These are phyloP conservation scores for Candida verbasci DNA, from an alignment of 805 yeast species.

Conservation along the genomic window DNA sequence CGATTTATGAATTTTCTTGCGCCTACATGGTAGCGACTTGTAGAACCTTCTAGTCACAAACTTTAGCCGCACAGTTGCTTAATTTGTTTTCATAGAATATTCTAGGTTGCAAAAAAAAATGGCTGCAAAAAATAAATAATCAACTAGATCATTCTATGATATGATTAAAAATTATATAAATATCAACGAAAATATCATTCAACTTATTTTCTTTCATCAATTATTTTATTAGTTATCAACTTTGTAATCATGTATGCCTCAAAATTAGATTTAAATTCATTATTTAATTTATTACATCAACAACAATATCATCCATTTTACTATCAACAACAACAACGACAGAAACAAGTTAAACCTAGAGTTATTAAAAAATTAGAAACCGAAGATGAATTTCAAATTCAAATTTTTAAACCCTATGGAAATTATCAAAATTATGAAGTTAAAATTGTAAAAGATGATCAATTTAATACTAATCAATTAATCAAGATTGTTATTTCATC, in stretches of 20 bases:
- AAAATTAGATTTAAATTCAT: slow-evolving; percentile 9
- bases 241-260: neutral
- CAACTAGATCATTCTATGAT: neutral
- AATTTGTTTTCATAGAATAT: too few relatives aligned
- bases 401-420: slow-evolving; percentile 31
- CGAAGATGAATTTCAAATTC: slow-evolving; percentile 31
- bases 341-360: slow-evolving; percentile 7
- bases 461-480: slow-evolving; percentile 2
- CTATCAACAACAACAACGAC: slow-evolving; percentile 6
- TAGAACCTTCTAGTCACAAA: slow-evolving; percentile 2
- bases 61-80: too few relatives aligned
- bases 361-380: slow-evolving; percentile 33
- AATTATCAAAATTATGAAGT: slow-evolving; percentile 32
- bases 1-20: too few relatives aligned
- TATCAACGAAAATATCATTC: neutral
- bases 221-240: too few relatives aligned
- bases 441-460: slow-evolving; percentile 14
- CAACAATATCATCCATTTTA: too few relatives aligned
- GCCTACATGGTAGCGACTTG: too few relatives aligned
- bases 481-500: slow-evolving; percentile 19
- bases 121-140: slow-evolving; percentile 1
- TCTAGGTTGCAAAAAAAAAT: too few relatives aligned
- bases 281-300: slow-evolving; percentile 11
- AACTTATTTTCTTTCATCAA: neutral
- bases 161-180: neutral